Base-by-base conservation (phyloP, 768 basidiomycete genomes). In the Boletus reticulatus region DNA sequence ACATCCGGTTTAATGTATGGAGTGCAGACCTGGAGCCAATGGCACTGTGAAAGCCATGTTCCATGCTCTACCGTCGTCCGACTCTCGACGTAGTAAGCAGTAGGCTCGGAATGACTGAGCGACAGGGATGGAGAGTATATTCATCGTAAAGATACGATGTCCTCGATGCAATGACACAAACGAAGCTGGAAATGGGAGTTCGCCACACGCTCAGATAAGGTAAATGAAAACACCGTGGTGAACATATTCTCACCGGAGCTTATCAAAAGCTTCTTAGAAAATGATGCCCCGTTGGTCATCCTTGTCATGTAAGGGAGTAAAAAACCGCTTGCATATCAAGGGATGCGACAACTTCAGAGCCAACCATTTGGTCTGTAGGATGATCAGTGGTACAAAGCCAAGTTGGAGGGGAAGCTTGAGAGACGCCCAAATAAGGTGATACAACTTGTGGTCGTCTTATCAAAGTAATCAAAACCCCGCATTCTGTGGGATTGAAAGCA, bases 91-190 rank as follows among this genome's bases (percentile, higher is more conserved):
- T 53, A 1, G 57, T 48, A 1, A 62, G 52, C 11, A 64, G 42
- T 67, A 57, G 17, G 37, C 31, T 41, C 44, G n/a, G 56, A 24
- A 6, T 53, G 3, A 20, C 68, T 36, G 19, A 68, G 54, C 32
- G 58, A n/a, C n/a, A n/a, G n/a, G 31, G 56, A 68, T 16, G 68
- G 63, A n/a, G 49, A 55, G 32, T 70, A 70, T 13, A 66, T 42
- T 56, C 56, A 65, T 49, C 47, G 52, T 17, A 56, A 60, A 31
- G 63, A 58, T 7, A 11, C 27, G 27, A 41, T 6, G 16, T 51
- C 54, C 32, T 65, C 60, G 31, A 48, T 22, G 7, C 55, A 27
- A 65, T 52, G 42, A 62, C 48, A 48, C 53, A 65, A 12, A 64
- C 55, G 37, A 59, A 66, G n/a, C 57, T 64, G 34, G 14, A 36